Percentiles rank a stretch among this genome's conserved stretches.
Conservation (phyloP, 768 basidiomycete genomes). For the Auricularia cornea region DNA sequence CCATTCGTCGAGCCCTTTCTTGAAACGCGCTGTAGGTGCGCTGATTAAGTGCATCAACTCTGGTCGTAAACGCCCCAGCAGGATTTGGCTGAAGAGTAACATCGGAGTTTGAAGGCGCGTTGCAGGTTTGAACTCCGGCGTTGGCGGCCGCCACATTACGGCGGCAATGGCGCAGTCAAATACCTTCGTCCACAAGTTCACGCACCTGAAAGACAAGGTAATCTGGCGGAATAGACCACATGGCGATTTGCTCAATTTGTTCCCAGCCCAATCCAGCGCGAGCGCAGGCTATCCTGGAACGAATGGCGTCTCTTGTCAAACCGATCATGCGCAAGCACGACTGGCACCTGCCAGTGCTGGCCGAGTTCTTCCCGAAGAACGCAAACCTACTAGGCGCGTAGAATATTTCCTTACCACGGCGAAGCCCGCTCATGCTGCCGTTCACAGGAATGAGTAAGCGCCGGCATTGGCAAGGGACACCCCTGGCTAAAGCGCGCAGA, state of each 20-base stretch:
- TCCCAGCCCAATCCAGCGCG: constrained; percentile 55
- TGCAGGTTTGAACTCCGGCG: too few species aligned
- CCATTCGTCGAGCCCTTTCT: too few species aligned
- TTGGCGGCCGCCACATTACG: too few species aligned
- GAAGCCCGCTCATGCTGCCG: neutral
- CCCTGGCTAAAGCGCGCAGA: constrained; percentile 34
- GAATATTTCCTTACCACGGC: too few species aligned
- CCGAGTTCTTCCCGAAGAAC: constrained; percentile 81
- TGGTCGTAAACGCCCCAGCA: too few species aligned
- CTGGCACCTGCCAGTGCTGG: constrained; percentile 72
- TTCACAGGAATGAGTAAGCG: constrained; percentile 11
- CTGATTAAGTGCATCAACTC: too few species aligned
- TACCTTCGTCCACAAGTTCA: constrained; percentile 53
- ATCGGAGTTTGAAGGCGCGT: too few species aligned
- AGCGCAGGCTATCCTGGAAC: constrained; percentile 59
- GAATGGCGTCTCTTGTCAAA: constrained; percentile 72
- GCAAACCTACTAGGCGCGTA: constrained; percentile 63
- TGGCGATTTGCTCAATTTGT: neutral
- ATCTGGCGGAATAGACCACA: neutral
- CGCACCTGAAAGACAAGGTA: constrained; percentile 53
- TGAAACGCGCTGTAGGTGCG: too few species aligned
- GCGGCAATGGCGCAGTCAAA: neutral
- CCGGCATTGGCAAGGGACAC: neutral
- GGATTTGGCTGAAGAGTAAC: too few species aligned
- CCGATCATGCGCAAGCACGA: constrained; percentile 85